Evolutionary conservation across 306 rosid species (phyloP), one percentile per base, ranked within the genome.

Genomic region (Psophocarpus tetragonolobus): DNA sequence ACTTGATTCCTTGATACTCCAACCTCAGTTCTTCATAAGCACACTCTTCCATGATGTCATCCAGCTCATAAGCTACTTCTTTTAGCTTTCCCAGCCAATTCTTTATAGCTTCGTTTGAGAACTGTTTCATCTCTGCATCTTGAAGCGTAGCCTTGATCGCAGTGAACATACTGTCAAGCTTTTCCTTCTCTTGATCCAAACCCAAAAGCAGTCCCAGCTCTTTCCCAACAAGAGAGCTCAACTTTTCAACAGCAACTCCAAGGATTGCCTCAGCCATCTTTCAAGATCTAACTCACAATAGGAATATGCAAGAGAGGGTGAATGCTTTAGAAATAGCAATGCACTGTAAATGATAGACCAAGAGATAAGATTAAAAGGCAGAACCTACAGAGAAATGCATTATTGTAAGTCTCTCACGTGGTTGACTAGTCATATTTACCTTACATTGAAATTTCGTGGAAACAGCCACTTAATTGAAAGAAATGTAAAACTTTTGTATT

Each of bases 121-220:
- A 11, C 8, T 84, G 87, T 67, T 65, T 45, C 62, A 45, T 77
- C 68, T 84, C 87, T 2, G 76, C 87, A 70, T 84, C 85, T 44
- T 80, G 62, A 47, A 80, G 87, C 0, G 73, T 48, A 0, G 80
- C 82, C 73, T 38, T 47, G 79, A 80, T 84, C 38, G 72, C 45
- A 5, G 72, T 14, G 3, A 83, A 73, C 4, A n/a, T 58, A 24
- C 62, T 60, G 0, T 47, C 3, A 9, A 75, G 77, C 8, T 53
- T 67, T 2, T 75, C 4, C 0, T 61, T 26, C 4, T 81, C 66
- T 17, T 10, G 12, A 26, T 68, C 4, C 3, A 75, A 26, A 10
- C 77, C 68, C 8, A 71, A 4, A 39, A 69, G 61, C 0, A 4
- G 13, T 21, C 15, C 67, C 44, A 81, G 39, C 73, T 81, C 77